Evolutionary conservation across 345 rosid species (phyloP), one percentile per base, ranked within the genome.

Genomic region (Cochlearia excelsa): DNA sequence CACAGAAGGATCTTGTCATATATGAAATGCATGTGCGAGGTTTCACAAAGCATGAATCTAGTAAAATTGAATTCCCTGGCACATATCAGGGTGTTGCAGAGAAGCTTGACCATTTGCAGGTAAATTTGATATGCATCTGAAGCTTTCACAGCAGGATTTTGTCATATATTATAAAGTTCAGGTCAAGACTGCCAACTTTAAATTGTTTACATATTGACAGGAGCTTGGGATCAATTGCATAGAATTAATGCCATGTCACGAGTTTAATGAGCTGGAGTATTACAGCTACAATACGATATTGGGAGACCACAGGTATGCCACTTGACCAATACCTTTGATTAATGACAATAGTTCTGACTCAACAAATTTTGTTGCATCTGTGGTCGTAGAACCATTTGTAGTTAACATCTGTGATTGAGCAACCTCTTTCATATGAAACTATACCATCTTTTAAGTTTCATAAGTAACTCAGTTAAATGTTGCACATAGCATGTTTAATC

Each of bases 11-110:
- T 70, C 84, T 88, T 54, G 76, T 92, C n/a, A 69, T 88, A 54
- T 92, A 88, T 70, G 98, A 92, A 77, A 82, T 92, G 87, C 96
- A 92, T 74, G 90, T 92, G 30, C 88, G 96, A 43, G 98, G 95
- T 52, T 92, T 75, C 76, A 92, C 98, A 35, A 78, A 57, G 69
- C 96, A 92, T 51, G 90, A 92, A 68, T 88, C 95, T 59, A 88
- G 98, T 49, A 59, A 55, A 68, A 65, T 78, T 56, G 77, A 83
- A 46, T 79, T 71, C 64, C 96, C 98, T 68, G 96, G 96, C 45
- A 88, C 95, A 63, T 92, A 86, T 71, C 81, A 62, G 50, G 98
- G 93, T 65, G 72, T 79, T 30, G 87, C 83, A 60, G 95, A 88
- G 77, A 88, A 86, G 83, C 93, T 92, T 76, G 96, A 88, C 71